Evolutionary conservation across 2,329 filamentous ascomycete species (phyloP), one percentile per base, ranked within the genome.

Genomic region (Cladophialophora bantiana): DNA sequence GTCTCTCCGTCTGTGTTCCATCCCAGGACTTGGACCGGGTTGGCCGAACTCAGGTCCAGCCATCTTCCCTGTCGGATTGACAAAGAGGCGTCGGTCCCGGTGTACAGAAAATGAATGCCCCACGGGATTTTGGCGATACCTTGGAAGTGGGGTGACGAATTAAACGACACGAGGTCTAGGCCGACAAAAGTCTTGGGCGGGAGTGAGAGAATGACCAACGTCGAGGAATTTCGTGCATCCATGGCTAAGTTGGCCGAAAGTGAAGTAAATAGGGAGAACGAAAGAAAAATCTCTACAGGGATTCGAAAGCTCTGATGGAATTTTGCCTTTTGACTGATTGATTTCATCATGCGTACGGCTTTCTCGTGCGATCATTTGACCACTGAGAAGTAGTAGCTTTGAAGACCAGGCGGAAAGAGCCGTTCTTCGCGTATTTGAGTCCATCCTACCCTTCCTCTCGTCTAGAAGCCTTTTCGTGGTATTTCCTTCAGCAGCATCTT

Each of bases 91-190:
- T 85, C 87, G 20, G 84, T 83, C 31, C 86, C 84, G 0, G 83
- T 85, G 74, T 89, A 90, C 18, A 88, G 76, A 70, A 89, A 89
- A 73, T 89, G 88, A 73, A 84, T 82, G 52, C 87, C 87, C 1
- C 78, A 72, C 0, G 87, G 85, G 3, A 90, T 72, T 69, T 86
- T 82, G 68, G 84, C 86, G 71, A 90, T 83, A 34, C 88, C 88
- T 64, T 83, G 82, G 76, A 90, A 89, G 60, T 84, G 83, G 10
- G 85, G 80, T 10, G 86, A 86, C 3, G 86, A 85, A 15, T 86
- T 88, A 76, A 90, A 89, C 54, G 87, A 86, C 58, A 89, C 81
- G 20, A 84, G 78, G 70, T 84, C 80, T 64, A 84, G 78, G 48
- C 82, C 87, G 70, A 84, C 83, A 36, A 84, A 75, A 13, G 81